phyloP scores from a whole-genome alignment of 495 filamentous ascomycete species.

The Daldinia loculata region DNA sequence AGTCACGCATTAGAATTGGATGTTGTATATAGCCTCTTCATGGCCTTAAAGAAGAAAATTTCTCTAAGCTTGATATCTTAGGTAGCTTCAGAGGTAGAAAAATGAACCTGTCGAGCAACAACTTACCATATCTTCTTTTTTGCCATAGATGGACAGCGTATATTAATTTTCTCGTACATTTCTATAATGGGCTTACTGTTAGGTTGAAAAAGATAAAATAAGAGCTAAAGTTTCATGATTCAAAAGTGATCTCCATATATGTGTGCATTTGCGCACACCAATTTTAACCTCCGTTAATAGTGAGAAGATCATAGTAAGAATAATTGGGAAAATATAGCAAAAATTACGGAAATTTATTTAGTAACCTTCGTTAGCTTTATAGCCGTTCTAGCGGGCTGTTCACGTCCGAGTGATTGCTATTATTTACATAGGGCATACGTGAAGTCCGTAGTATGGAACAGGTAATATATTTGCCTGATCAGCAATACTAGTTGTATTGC shows the following conservation, averaged over 20 bases:
- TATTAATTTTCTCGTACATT: too few species aligned
- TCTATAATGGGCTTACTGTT: background rate
- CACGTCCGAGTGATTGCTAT: too few species aligned
- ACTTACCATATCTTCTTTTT: background rate
- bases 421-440: too few species aligned
- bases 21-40: background rate
- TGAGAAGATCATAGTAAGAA: background rate
- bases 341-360: too few species aligned
- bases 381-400: too few species aligned
- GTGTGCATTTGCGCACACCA: background rate
- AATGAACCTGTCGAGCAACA: background rate
- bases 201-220: too few species aligned
- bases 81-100: background rate
- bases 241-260: background rate
- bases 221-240: background rate
- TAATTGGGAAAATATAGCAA: too few species aligned
- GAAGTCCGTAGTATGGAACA: too few species aligned
- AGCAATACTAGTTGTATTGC: too few species aligned
- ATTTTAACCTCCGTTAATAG: background rate
- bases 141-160: too few species aligned
- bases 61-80: too few species aligned
- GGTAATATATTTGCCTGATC: background rate
- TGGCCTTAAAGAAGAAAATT: background rate
- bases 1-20: background rate
- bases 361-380: too few species aligned